Conservation (phyloP, 208 protist genomes). For the Acanthamoeba sp. region DNA sequence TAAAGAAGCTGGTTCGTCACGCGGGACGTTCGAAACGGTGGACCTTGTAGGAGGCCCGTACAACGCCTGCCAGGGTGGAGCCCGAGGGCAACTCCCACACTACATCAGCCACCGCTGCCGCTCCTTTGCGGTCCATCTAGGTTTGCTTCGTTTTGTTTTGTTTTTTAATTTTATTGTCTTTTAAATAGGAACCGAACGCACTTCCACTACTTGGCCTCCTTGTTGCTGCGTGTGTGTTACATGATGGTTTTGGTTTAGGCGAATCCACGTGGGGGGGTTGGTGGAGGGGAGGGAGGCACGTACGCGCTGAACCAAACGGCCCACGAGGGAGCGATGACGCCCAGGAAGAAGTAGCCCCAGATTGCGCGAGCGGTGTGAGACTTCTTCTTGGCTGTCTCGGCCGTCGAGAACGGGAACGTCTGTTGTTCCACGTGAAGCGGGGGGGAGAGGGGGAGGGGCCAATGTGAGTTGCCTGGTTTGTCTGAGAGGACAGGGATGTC, state of each 20-base stretch:
- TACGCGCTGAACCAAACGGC: neutral
- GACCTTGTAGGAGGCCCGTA: no score
- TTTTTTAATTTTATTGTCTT: no score
- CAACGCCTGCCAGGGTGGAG: no score
- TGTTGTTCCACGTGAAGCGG: neutral
- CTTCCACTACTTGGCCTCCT: neutral
- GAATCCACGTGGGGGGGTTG: neutral
- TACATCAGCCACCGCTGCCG: no score
- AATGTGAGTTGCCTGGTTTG: neutral
- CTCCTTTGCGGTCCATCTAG: no score
- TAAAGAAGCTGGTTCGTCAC: no score
- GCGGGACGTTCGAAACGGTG: no score
- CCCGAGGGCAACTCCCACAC: no score
- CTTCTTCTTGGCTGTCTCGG: constrained; percentile 32
- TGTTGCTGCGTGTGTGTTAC: neutral
- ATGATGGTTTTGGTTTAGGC: no score
- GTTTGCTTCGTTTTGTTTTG: no score
- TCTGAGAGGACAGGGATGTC: neutral
- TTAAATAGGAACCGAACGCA: no score
- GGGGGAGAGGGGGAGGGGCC: neutral
- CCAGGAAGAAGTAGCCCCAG: neutral
- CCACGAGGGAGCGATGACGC: neutral
- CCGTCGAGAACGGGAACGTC: constrained; percentile 1
- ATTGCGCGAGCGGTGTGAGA: neutral
- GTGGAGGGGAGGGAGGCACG: neutral